Evolutionary conservation across 2,329 filamentous ascomycete species (phyloP).

Genomic region (Scedosporium dehoogii): DNA sequence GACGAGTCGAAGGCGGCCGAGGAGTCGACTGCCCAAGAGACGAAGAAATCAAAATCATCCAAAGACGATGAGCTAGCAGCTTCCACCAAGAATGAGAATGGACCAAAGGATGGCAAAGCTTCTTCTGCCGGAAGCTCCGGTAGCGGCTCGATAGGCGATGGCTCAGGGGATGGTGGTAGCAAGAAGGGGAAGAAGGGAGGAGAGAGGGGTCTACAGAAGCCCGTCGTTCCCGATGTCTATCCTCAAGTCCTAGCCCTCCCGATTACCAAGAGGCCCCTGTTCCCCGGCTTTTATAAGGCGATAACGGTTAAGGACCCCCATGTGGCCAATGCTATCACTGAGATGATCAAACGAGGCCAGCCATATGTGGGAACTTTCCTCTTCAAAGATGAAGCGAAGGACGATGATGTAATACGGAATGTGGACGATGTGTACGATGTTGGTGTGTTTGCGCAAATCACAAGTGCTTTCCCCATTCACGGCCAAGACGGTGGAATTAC

Average conservation of each 20-base stretch:
- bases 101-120: slow-evolving; percentile 41
- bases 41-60: slow-evolving; percentile 24
- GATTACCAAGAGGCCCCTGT: slow-evolving; percentile 84
- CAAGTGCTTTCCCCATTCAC: slow-evolving; percentile 84
- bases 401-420: slow-evolving; percentile 87
- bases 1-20: slow-evolving; percentile 21
- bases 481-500: slow-evolving; percentile 80
- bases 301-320: slow-evolving; percentile 92
- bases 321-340: slow-evolving; percentile 83
- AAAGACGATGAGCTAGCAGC: slow-evolving; percentile 29
- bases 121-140: slow-evolving; percentile 47
- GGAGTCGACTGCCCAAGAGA: slow-evolving; percentile 32
- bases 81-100: slow-evolving; percentile 34
- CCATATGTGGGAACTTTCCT: slow-evolving; percentile 95
- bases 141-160: slow-evolving; percentile 38
- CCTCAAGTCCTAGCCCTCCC: slow-evolving; percentile 97
- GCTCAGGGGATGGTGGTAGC: slow-evolving; percentile 46
- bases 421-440: slow-evolving; percentile 89
- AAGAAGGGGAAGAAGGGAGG: slow-evolving; percentile 58
- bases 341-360: slow-evolving; percentile 94
- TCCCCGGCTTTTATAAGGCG: slow-evolving; percentile 97
- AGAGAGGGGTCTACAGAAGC: slow-evolving; percentile 77
- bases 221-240: slow-evolving; percentile 86
- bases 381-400: slow-evolving; percentile 91
- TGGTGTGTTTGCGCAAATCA: slow-evolving; percentile 95